A percentile compares a stretch with the other conserved stretches of the same genome.
Conservation (phyloP, 768 basidiomycete genomes). For the Lactarius pseudohatsudake region DNA sequence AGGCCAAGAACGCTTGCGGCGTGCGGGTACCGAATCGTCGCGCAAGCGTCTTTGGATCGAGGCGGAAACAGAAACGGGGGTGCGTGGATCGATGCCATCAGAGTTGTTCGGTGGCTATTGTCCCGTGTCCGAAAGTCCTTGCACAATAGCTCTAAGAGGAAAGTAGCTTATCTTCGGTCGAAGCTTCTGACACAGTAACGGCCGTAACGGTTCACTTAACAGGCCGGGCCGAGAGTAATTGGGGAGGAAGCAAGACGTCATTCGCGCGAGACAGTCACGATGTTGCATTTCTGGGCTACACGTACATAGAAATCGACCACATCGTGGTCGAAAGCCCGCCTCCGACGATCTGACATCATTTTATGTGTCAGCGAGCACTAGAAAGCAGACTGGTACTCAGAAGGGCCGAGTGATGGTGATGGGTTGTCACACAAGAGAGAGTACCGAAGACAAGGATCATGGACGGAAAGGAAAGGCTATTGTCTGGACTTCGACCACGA, state of each 20-base stretch:
- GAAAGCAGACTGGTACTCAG: neutral
- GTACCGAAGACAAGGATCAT: neutral
- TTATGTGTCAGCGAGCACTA: neutral
- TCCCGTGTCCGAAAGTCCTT: neutral
- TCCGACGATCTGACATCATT: neutral
- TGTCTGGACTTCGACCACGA: neutral
- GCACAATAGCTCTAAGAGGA: neutral
- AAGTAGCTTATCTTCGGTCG: neutral
- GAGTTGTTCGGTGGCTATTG: neutral
- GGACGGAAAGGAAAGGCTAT: neutral
- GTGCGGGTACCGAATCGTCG: neutral
- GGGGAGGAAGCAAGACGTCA: conserved; percentile 5
- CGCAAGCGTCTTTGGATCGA: neutral
- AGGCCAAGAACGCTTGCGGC: neutral
- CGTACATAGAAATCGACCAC: conserved; percentile 1
- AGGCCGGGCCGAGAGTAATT: neutral
- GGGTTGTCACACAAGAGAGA: neutral
- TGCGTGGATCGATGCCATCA: neutral
- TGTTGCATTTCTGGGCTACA: neutral
- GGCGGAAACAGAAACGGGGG: neutral
- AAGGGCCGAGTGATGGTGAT: neutral
- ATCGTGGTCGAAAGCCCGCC: neutral
- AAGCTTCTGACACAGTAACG: neutral
- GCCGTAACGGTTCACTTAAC: neutral
- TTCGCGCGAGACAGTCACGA: neutral